A percentile compares a stretch with the other conserved stretches of the same genome.
phyloP scores from a whole-genome alignment of 2,329 filamentous ascomycete genomes.

The Sporothrix mexicana region DNA sequence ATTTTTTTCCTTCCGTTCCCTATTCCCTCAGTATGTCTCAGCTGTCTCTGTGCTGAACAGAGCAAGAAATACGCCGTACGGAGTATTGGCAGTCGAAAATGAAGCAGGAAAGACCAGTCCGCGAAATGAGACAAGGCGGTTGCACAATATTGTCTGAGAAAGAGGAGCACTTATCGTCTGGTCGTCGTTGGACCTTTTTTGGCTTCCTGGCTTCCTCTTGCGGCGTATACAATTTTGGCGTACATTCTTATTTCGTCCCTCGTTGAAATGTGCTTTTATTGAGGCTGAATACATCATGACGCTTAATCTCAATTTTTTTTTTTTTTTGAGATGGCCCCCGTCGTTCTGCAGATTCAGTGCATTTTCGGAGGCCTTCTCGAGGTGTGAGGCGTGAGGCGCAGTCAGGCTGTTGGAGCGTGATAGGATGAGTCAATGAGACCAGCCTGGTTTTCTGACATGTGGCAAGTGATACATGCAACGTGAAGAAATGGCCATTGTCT shows the following conservation, averaged over 20 bases:
- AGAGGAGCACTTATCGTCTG: not conserved
- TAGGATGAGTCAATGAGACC: constrained; percentile 11
- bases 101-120: not conserved
- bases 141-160: not conserved
- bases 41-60: not conserved
- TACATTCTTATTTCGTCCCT: not conserved
- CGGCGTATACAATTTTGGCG: no score
- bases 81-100: not conserved
- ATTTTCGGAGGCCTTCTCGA: not conserved
- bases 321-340: no score
- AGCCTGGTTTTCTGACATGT: constrained; percentile 7
- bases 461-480: not conserved
- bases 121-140: not conserved
- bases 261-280: not conserved
- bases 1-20: not conserved
- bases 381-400: constrained; percentile 22
- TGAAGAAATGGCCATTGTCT: not conserved
- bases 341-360: not conserved
- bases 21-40: not conserved
- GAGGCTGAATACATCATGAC: not conserved
- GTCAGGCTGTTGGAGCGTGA: not conserved
- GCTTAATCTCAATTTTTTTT: not conserved
- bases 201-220: no score
- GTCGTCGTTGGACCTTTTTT: not conserved
- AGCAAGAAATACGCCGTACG: not conserved